These are phyloP conservation scores for Pseudogymnoascus verrucosus DNA, from an alignment of 2,329 filamentous ascomycete species.

Conservation along the genomic window DNA sequence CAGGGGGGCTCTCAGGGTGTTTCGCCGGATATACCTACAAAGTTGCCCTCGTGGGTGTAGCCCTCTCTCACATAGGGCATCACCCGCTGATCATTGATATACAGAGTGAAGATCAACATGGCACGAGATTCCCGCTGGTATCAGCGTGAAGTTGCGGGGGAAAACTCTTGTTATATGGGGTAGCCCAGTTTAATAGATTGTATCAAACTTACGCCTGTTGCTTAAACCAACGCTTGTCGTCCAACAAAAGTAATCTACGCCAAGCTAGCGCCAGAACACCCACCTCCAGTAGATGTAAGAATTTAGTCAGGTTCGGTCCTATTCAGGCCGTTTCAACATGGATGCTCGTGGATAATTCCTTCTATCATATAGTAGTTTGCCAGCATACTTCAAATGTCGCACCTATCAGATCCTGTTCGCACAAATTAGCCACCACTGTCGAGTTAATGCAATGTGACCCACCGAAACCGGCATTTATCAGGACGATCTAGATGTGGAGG, in stretches of 20 bases:
- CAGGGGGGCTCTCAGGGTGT: background rate
- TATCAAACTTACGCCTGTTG: background rate
- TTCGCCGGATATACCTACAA: background rate
- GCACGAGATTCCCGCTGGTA: conserved; percentile 1
- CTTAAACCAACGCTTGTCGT: background rate
- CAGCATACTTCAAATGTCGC: background rate
- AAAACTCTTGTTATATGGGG: conserved; percentile 7
- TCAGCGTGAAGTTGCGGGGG: conserved; percentile 1
- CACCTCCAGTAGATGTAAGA: background rate
- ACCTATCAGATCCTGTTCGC: background rate
- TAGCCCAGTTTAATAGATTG: background rate
- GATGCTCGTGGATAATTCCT: background rate
- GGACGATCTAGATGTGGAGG: background rate
- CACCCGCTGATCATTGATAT: background rate
- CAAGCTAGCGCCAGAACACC: background rate
- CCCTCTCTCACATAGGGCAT: background rate
- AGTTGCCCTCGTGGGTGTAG: background rate
- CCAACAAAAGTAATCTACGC: background rate
- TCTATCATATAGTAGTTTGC: background rate
- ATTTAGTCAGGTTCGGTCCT: background rate
- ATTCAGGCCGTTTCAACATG: background rate
- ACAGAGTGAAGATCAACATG: background rate
- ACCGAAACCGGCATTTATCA: background rate
- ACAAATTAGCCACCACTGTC: background rate
- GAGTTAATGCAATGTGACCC: background rate